These are phyloP conservation scores for Gnetum montanum DNA, from an alignment of 75 land plant species.

Conservation along the genomic window DNA sequence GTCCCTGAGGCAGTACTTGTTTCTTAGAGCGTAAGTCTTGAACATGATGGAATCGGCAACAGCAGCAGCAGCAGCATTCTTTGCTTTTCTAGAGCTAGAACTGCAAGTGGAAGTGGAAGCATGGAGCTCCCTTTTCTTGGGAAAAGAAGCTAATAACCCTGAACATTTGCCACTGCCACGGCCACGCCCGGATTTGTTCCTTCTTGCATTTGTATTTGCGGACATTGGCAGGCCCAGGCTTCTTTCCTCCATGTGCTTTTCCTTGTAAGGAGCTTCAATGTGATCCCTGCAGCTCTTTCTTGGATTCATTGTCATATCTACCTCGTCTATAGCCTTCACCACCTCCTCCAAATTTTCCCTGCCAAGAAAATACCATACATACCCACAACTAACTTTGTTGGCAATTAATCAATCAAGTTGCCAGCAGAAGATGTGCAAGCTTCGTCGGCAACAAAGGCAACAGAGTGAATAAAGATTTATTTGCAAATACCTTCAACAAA, in stretches of 20 bases:
- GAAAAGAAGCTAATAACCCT: not conserved
- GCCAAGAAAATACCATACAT: no score
- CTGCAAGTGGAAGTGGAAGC: not conserved
- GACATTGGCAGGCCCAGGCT: not conserved
- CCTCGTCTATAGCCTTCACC: conserved; percentile 5
- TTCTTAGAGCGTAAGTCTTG: not conserved
- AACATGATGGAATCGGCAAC: not conserved
- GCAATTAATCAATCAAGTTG: no score
- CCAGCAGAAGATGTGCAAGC: no score
- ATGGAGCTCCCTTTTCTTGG: not conserved
- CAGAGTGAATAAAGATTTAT: no score
- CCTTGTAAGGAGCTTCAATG: not conserved
- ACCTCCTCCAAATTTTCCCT: conserved; percentile 6
- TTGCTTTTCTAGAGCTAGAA: not conserved
- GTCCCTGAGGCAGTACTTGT: not conserved
- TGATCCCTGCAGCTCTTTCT: not conserved
- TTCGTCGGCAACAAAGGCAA: no score
- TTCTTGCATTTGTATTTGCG: not conserved
- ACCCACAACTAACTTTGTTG: no score
- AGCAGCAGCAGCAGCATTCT: not conserved
- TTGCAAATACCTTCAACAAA: no score
- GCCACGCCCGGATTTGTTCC: not conserved
- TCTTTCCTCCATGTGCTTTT: not conserved
- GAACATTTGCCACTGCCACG: no score
- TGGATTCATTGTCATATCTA: not conserved